A percentile compares a stretch with the other conserved stretches of the same genome.
Conservation (phyloP, 306 rosid genomes). For the Cercis canadensis region DNA sequence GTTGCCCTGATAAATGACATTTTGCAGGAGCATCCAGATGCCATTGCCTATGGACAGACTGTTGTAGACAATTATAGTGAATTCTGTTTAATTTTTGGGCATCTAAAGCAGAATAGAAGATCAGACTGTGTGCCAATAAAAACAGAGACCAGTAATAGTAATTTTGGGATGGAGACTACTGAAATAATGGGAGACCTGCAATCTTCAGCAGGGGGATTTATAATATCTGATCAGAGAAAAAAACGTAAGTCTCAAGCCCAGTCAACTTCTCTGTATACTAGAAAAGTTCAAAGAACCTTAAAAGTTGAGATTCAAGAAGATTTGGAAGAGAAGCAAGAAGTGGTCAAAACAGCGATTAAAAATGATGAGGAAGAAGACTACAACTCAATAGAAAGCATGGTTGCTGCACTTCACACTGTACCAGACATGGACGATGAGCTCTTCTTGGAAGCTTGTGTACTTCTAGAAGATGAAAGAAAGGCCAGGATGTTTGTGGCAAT, state of each 20-base stretch:
- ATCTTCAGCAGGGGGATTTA: conserved; percentile 34
- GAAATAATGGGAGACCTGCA: conserved; percentile 31
- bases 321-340: conserved; percentile 21
- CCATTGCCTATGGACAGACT: conserved; percentile 35
- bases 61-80: conserved; percentile 40
- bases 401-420: conserved; percentile 61
- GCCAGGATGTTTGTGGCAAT: conserved; percentile 39
- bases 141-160: conserved; percentile 13
- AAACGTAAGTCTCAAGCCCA: conserved; percentile 40
- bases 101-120: conserved; percentile 26
- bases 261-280: conserved; percentile 33
- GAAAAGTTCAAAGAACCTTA: conserved; percentile 36
- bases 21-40: conserved; percentile 48
- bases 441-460: conserved; percentile 61
- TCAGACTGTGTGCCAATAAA: conserved; percentile 23
- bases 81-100: conserved; percentile 37
- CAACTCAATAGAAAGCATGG: conserved; percentile 56
- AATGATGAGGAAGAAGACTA: conserved; percentile 33
- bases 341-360: background rate
- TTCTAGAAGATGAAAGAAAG: conserved; percentile 61
- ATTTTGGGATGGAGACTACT: conserved; percentile 11
- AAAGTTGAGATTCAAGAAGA: conserved; percentile 38
- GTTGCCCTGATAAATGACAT: background rate
- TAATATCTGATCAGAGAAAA: conserved; percentile 32
- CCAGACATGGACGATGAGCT: conserved; percentile 60